Evolutionary conservation across 768 basidiomycete species (phyloP), one percentile per base, ranked within the genome.

Genomic region (Pleurotus sapidus): DNA sequence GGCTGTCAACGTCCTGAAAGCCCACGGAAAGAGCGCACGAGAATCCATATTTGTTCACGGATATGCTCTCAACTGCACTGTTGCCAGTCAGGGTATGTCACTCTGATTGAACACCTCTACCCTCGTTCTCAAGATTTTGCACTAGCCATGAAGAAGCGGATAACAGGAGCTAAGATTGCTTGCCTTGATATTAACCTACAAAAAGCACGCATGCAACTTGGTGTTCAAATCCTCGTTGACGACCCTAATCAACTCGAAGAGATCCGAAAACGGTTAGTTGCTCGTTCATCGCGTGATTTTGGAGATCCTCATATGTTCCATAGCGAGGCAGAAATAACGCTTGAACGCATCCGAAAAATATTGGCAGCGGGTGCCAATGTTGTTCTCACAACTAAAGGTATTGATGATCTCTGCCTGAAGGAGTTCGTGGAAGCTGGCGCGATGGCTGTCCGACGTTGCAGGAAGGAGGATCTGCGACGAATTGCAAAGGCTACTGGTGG

Each of bases 361-460:
- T 79, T 99, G 59, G 94, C 88, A 4, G 83, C 96, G 12, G 97
- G 97, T 34, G 97, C 97, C 30, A 98, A 98, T 67, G 97, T 98
- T 59, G 86, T 98, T 42, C 74, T 98, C 56, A 99, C 97, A 12
- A 98, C 97, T 11, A 98, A 98, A 72, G 97, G 97, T 38, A 99
- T 98, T 64, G 97, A 99, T 65, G 97, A 99, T 68, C 80, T 98
- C 15, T 98, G 95, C 71, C 76, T 98, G 64, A 99, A 99, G 70
- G 97, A 98, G 74, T 99, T 98, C 65, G 92, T 98, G 47, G 97
- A 99, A 73, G 95, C 95, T 17, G 97, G 97, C 40, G 96, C 96
- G 1, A 98, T 98, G 91, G 97, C 95, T 45, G 97, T 98, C 49
- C 88, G 97, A 61, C 83, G 97, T 64, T 98, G 97, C 76, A 87